A percentile compares a stretch with the other conserved stretches of the same genome.
These are phyloP conservation scores for Haematococcus lacustris DNA, from an alignment of 139 green algal species.

Conservation along the genomic window DNA sequence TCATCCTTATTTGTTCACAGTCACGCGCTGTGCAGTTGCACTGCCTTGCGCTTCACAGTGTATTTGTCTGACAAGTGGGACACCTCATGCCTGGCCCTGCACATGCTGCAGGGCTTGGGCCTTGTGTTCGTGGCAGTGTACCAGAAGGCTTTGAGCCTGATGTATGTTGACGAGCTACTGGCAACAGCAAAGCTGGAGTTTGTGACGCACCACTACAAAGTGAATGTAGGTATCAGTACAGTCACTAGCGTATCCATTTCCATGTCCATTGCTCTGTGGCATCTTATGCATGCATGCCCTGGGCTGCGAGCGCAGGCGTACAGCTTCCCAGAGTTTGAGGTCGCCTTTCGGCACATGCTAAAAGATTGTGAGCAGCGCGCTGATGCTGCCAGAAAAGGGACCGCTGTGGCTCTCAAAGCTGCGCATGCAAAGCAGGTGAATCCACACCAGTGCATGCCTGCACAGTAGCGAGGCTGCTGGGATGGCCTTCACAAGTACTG, in stretches of 20 bases:
- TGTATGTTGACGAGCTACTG: slow-evolving; percentile 86
- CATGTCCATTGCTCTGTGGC: neutral
- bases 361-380: slow-evolving; percentile 54
- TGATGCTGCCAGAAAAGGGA: too few species aligned
- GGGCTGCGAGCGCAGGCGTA: neutral
- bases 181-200: slow-evolving; percentile 61
- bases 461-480: too few species aligned
- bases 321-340: slow-evolving; percentile 37
- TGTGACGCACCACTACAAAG: slow-evolving; percentile 23
- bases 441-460: too few species aligned
- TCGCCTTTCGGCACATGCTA: slow-evolving; percentile 48
- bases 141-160: slow-evolving; percentile 78
- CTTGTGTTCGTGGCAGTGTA: slow-evolving; percentile 97
- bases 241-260: too few species aligned
- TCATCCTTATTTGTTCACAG: too few species aligned
- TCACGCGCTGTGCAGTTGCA: too few species aligned
- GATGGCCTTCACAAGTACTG: too few species aligned
- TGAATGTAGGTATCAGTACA: slow-evolving; percentile 8
- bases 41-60: too few species aligned
- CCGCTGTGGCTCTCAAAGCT: too few species aligned
- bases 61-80: too few species aligned
- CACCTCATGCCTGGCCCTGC: too few species aligned
- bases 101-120: slow-evolving; percentile 77
- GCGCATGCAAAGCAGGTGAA: too few species aligned
- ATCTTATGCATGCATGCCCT: neutral